phyloP scores from a whole-genome alignment of 108 stramenopile species.

The Fistulifera pelliculosa region DNA sequence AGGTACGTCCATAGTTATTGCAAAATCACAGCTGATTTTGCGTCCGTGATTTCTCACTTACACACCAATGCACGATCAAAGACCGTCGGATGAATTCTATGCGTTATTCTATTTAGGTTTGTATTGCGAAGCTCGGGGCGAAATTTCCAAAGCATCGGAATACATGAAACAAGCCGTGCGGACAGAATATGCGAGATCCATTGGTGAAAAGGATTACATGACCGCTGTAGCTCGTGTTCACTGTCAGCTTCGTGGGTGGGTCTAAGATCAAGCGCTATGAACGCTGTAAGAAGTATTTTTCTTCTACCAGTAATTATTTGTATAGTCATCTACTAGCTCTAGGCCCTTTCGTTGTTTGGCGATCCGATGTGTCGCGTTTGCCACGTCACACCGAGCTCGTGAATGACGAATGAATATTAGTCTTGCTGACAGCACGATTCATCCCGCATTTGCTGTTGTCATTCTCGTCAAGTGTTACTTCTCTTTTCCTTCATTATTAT shows the following conservation, averaged over 20 bases:
- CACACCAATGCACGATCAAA: slow-evolving; percentile 1
- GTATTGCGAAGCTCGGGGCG: slow-evolving; percentile 43
- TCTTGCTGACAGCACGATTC: too few relatives aligned
- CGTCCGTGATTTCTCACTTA: not conserved
- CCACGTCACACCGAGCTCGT: too few relatives aligned
- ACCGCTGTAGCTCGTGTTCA: slow-evolving; percentile 38
- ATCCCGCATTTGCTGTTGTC: too few relatives aligned
- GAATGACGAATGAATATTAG: too few relatives aligned
- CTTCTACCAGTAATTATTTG: too few relatives aligned
- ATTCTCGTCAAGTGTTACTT: too few relatives aligned
- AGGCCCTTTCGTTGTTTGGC: too few relatives aligned
- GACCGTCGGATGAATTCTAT: slow-evolving; percentile 57
- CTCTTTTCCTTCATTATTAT: too few relatives aligned
- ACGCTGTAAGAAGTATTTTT: not conserved
- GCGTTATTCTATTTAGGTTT: slow-evolving; percentile 50
- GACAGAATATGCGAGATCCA: slow-evolving; percentile 41
- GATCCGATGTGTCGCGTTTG: too few relatives aligned
- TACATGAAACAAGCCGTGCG: slow-evolving; percentile 50
- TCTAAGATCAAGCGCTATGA: not conserved
- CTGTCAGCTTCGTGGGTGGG: slow-evolving; percentile 11
- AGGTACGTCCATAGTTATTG: not conserved
- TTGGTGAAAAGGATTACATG: slow-evolving; percentile 65
- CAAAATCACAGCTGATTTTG: not conserved
- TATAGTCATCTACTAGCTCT: too few relatives aligned
- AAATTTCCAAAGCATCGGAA: slow-evolving; percentile 41